Conservation (phyloP, 2,329 filamentous ascomycete species). For the Ascomycota sp. region DNA sequence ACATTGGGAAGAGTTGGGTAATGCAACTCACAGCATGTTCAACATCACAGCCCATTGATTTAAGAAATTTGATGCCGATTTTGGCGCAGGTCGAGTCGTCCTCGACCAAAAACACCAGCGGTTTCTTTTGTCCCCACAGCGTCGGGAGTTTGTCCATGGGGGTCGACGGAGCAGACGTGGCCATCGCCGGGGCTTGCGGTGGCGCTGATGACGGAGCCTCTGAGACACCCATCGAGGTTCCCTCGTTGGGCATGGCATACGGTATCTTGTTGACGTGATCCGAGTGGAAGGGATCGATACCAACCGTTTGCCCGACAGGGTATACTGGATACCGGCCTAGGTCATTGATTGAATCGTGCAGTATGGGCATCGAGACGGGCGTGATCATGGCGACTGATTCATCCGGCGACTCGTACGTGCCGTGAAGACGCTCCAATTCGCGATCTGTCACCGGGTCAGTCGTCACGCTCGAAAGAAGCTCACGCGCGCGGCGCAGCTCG, state of each 20-base stretch:
- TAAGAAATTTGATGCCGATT: constrained; percentile 47
- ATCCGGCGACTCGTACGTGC: constrained; percentile 30
- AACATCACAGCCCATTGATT: constrained; percentile 44
- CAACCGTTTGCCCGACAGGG: constrained; percentile 73
- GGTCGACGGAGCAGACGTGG: constrained; percentile 7
- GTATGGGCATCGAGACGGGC: constrained; percentile 22
- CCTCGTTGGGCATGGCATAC: constrained; percentile 49
- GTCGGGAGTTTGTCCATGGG: constrained; percentile 17
- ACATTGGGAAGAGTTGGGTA: neutral
- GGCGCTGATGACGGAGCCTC: constrained; percentile 12
- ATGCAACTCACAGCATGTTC: constrained; percentile 37
- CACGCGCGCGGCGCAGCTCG: constrained; percentile 34
- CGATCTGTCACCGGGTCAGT: constrained; percentile 31
- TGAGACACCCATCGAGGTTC: constrained; percentile 17
- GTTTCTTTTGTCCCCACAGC: constrained; percentile 40
- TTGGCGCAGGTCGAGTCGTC: constrained; percentile 49
- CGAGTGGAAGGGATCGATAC: constrained; percentile 85
- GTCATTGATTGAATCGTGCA: constrained; percentile 34
- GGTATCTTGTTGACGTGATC: constrained; percentile 91
- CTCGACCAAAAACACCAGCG: constrained; percentile 78
- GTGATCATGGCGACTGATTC: constrained; percentile 26
- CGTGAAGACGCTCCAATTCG: constrained; percentile 34
- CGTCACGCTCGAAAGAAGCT: constrained; percentile 31
- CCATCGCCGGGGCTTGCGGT: constrained; percentile 3
- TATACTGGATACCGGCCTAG: constrained; percentile 53